Percentiles rank a stretch among this genome's conserved stretches.
Evolutionary conservation across 2,329 filamentous ascomycete species (phyloP).

Genomic region (Calonectria crousiana): DNA sequence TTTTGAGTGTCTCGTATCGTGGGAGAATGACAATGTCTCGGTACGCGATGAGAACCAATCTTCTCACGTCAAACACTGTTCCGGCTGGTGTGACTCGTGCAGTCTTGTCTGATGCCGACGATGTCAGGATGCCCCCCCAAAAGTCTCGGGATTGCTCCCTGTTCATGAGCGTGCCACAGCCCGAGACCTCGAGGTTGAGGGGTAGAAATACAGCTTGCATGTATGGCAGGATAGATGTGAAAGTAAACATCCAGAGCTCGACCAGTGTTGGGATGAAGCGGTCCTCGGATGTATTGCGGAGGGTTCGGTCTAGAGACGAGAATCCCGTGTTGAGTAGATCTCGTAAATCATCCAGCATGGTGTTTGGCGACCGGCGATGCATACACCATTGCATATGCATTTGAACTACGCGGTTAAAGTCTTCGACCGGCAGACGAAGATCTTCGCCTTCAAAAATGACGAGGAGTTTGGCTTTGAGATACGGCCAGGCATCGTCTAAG

Average conservation of each 20-base stretch:
- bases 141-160: slow-evolving; percentile 87
- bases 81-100: slow-evolving; percentile 61
- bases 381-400: slow-evolving; percentile 84
- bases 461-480: slow-evolving; percentile 80
- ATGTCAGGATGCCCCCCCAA: slow-evolving; percentile 79
- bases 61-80: slow-evolving; percentile 82
- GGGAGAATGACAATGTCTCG: slow-evolving; percentile 90
- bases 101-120: slow-evolving; percentile 46
- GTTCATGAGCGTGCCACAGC: slow-evolving; percentile 82
- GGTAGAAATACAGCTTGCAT: slow-evolving; percentile 96
- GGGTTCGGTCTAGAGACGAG: slow-evolving; percentile 83
- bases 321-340: slow-evolving; percentile 87
- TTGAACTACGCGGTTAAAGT: slow-evolving; percentile 84
- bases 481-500: slow-evolving; percentile 84
- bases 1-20: slow-evolving; percentile 88
- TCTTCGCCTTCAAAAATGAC: slow-evolving; percentile 87
- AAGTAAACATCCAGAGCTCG: slow-evolving; percentile 94
- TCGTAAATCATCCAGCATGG: slow-evolving; percentile 80
- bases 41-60: slow-evolving; percentile 88
- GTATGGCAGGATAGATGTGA: slow-evolving; percentile 90
- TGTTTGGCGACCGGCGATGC: slow-evolving; percentile 76
- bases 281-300: slow-evolving; percentile 84
- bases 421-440: slow-evolving; percentile 82
- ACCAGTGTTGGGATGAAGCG: slow-evolving; percentile 90
- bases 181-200: slow-evolving; percentile 92